phyloP scores from a whole-genome alignment of 805 yeast species.

The Candida nonsorbophila region DNA sequence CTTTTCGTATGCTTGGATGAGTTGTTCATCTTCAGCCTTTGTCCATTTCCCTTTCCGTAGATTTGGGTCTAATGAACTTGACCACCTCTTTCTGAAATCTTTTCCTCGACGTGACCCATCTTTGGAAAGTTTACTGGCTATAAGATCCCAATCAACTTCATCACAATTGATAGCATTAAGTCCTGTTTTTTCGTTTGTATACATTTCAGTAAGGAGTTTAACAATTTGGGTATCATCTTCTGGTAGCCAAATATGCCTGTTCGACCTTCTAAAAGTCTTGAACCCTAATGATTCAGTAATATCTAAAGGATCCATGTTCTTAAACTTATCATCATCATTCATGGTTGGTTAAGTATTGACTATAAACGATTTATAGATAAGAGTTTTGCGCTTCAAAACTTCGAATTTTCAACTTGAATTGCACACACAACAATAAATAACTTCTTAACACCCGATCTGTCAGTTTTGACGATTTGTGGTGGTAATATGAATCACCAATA shows the following conservation, averaged over 20 bases:
- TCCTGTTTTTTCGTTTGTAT: conserved; percentile 16
- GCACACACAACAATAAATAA: no score
- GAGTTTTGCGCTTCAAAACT: no score
- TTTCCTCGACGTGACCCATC: conserved; percentile 57
- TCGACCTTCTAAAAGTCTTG: conserved; percentile 60
- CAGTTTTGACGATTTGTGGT: no score
- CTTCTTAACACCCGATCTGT: no score
- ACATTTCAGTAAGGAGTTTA: conserved; percentile 32
- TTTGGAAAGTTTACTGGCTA: conserved; percentile 37
- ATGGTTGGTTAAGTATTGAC: no score
- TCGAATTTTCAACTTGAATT: no score
- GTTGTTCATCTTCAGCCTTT: conserved; percentile 62
- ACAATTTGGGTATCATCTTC: conserved; percentile 61
- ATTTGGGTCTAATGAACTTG: conserved; percentile 76
- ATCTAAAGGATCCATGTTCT: conserved; percentile 44
- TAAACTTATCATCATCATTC: conserved; percentile 5
- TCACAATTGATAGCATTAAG: conserved; percentile 25
- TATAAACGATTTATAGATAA: no score
- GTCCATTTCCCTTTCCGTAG: conserved; percentile 87
- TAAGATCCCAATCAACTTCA: conserved; percentile 56
- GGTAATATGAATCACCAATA: no score
- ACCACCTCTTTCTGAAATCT: conserved; percentile 87
- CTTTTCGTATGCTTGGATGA: conserved; percentile 57
- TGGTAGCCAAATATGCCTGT: conserved; percentile 68
- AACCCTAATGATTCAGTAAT: conserved; percentile 71